Conservation (phyloP, 164 flowering plant species). For the Magnolia sinica region DNA sequence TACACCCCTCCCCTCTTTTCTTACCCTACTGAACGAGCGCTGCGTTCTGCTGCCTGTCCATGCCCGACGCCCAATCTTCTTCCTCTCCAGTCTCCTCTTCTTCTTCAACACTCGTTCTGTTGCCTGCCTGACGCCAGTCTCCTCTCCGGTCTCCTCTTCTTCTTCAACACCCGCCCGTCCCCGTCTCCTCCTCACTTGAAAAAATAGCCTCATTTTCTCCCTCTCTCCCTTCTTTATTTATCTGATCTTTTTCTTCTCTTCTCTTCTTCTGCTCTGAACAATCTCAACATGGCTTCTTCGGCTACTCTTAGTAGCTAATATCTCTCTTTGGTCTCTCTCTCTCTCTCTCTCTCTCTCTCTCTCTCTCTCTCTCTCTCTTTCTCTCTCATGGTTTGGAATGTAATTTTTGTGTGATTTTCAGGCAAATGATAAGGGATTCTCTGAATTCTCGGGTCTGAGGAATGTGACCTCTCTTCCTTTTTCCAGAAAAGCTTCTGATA, state of each 20-base stretch:
- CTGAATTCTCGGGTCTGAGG: constrained; percentile 74
- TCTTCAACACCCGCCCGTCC: neutral
- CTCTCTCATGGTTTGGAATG: neutral
- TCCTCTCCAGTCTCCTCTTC: no score
- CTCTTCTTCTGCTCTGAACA: neutral
- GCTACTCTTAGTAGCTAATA: constrained; percentile 66
- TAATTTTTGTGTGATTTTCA: constrained; percentile 13
- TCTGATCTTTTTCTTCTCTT: neutral
- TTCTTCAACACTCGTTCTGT: no score
- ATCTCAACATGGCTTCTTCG: constrained; percentile 54
- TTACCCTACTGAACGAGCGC: no score
- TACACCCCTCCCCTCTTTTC: no score
- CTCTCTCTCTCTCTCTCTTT: no score
- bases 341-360: neutral
- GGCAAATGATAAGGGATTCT: constrained; percentile 61
- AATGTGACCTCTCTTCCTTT: constrained; percentile 43
- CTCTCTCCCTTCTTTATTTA: neutral
- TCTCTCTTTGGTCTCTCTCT: constrained; percentile 40
- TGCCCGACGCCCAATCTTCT: no score
- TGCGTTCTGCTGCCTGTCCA: no score
- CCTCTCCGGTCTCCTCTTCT: no score
- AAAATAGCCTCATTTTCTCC: neutral
- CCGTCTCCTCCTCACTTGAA: neutral
- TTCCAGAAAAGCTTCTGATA: constrained; percentile 50
- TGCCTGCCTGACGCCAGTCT: no score